These are phyloP conservation scores for Pyrus communis DNA, from an alignment of 306 rosid species.

Conservation along the genomic window DNA sequence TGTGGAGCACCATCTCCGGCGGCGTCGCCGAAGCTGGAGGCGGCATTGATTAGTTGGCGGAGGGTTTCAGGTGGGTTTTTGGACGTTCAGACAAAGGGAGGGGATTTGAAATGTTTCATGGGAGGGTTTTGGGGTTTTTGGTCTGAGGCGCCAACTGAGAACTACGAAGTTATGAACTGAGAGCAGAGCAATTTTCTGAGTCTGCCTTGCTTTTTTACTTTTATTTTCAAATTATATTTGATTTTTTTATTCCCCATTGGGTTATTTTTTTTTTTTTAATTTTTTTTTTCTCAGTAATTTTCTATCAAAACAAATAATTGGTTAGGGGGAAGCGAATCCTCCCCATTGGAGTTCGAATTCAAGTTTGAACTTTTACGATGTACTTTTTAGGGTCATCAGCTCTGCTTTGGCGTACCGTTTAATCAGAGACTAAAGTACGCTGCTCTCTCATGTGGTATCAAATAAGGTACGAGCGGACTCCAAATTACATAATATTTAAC, in stretches of 20 bases:
- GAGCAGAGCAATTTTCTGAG: not conserved
- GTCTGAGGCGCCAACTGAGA: not conserved
- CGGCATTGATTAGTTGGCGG: not conserved
- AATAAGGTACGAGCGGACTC: too few species aligned
- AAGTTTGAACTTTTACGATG: too few species aligned
- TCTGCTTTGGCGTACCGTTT: too few species aligned
- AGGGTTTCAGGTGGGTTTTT: constrained; percentile 1
- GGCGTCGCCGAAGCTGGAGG: constrained; percentile 6
- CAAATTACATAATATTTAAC: too few species aligned
- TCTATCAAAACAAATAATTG: too few species aligned
- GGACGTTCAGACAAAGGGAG: not conserved
- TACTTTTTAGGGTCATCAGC: too few species aligned
- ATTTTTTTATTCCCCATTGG: not conserved
- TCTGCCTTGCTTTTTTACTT: not conserved
- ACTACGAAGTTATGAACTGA: not conserved
- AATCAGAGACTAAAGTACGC: rapidly evolving
- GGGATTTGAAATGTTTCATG: not conserved
- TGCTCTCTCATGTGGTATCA: rapidly evolving
- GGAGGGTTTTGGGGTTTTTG: not conserved
- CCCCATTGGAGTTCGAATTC: too few species aligned
- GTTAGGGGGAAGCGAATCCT: too few species aligned
- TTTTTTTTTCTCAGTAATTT: not conserved
- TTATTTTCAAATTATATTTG: not conserved
- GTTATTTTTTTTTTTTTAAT: not conserved
- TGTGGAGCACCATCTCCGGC: constrained; percentile 40